phyloP scores from a whole-genome alignment of 2,329 filamentous ascomycete species.

The Trichothecium sympodiale region DNA sequence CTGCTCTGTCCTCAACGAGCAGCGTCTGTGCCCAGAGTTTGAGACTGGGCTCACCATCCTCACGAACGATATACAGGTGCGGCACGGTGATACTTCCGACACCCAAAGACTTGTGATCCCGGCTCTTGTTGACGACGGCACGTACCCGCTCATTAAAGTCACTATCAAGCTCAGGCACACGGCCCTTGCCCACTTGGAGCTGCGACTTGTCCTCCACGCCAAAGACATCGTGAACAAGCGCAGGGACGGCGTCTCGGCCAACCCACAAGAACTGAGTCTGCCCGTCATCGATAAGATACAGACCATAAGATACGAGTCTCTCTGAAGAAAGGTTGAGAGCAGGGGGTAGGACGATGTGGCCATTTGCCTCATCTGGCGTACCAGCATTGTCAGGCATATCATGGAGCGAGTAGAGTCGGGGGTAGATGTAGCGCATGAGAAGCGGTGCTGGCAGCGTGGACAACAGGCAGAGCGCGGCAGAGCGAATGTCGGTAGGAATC shows the following conservation, averaged over 20 bases:
- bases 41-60: conserved; percentile 90
- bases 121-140: conserved; percentile 82
- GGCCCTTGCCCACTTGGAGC: conserved; percentile 83
- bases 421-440: conserved; percentile 87
- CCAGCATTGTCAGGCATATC: conserved; percentile 96
- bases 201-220: conserved; percentile 73
- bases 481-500: conserved; percentile 87
- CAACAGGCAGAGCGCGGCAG: conserved; percentile 84
- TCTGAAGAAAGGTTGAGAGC: conserved; percentile 80
- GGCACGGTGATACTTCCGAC: conserved; percentile 90
- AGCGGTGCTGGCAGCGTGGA: conserved; percentile 86
- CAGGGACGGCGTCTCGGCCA: conserved; percentile 82
- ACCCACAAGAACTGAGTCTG: conserved; percentile 98
- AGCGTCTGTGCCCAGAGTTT: conserved; percentile 96
- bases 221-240: conserved; percentile 83
- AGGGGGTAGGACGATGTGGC: conserved; percentile 80
- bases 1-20: conserved; percentile 86
- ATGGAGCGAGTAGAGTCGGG: conserved; percentile 74
- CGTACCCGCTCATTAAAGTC: conserved; percentile 95
- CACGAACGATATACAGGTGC: conserved; percentile 84
- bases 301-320: conserved; percentile 74
- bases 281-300: conserved; percentile 94
- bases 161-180: conserved; percentile 77
- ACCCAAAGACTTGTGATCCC: conserved; percentile 74
- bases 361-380: conserved; percentile 71